Evolutionary conservation across 352 stramenopile species (phyloP), one percentile per base, ranked within the genome.

Genomic region (Globisporangium recalcitrans): DNA sequence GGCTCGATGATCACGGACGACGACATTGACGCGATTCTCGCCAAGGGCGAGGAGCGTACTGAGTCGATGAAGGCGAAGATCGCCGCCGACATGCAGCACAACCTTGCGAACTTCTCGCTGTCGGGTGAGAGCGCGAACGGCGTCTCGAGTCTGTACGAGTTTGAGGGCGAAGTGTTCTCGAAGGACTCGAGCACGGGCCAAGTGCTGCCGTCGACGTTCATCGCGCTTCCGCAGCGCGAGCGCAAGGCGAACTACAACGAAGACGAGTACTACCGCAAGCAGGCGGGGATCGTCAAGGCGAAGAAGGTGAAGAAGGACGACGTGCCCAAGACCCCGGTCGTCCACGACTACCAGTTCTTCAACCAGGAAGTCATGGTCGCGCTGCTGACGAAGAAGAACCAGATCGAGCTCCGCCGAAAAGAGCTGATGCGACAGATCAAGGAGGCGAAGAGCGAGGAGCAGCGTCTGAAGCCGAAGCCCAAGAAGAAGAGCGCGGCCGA

Each of bases 321-420:
- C 68, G 66, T 97, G 51, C 86, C 90, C 27, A 96, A 96, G 66
- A 82, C 95, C 36, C 85, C 91, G 0, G 77, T 89, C 29, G 89
- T 98, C 46, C 91, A 98, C 64, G 96, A 98, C 68, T 98, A 97
- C 64, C 96, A 98, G 68, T 92, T 98, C 59, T 98, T 98, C 68
- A 71, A 98, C 68, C 80, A 96, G 21, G 87, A 96, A 9, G 77
- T 82, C 16, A 80, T 98, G 60, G 78, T 97, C 24, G 75, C 73
- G 49, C 70, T 98, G 29, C 72, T 95, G 5, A 91, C 85, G 4
- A 88, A 85, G 60, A 96, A 94, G 63, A 89, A 79, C 2, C 80
- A 93, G 53, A 70, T 97, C 47, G 93, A 98, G 65, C 96, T 97
- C 56, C 81, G 91, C 40, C 78, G 85, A 5, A 92, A 97, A 58